A percentile compares a stretch with the other conserved stretches of the same genome.
Evolutionary conservation across 2,329 filamentous ascomycete species (phyloP).

Genomic region (Aspergillus hiratsukae): DNA sequence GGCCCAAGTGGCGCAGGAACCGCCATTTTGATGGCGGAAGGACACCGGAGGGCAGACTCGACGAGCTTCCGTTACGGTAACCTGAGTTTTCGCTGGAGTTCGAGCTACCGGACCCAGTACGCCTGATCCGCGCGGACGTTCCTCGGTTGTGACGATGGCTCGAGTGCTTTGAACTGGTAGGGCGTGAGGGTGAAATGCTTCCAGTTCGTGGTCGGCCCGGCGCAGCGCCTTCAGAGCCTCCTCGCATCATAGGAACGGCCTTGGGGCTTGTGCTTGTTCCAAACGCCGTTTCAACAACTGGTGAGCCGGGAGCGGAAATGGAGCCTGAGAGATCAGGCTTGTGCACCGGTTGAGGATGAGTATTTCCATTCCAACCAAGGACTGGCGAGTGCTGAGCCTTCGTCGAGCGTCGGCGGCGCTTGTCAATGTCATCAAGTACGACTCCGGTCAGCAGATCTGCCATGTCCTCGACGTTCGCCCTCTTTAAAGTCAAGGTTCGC

Average conservation of each 20-base stretch:
- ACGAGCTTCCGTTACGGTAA: slow-evolving; percentile 62
- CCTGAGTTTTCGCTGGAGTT: slow-evolving; percentile 65
- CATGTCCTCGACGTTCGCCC: slow-evolving; percentile 82
- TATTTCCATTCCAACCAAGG: slow-evolving; percentile 56
- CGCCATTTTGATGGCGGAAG: slow-evolving; percentile 89
- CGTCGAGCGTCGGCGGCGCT: slow-evolving; percentile 77
- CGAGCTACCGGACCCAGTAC: slow-evolving; percentile 89
- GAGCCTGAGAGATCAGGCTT: slow-evolving; percentile 65
- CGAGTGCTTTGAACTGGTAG: slow-evolving; percentile 68
- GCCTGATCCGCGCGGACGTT: slow-evolving; percentile 67
- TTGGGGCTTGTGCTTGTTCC: slow-evolving; percentile 48
- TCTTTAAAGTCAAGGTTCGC: slow-evolving; percentile 80
- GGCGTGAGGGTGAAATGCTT: slow-evolving; percentile 78
- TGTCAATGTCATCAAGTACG: slow-evolving; percentile 94
- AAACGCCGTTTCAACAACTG: slow-evolving; percentile 46
- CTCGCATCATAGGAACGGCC: slow-evolving; percentile 46
- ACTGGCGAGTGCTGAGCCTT: slow-evolving; percentile 80
- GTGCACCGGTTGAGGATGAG: slow-evolving; percentile 57
- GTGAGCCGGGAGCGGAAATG: slow-evolving; percentile 64
- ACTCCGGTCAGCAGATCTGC: slow-evolving; percentile 88
- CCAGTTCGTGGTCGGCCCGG: slow-evolving; percentile 47
- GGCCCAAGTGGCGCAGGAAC: slow-evolving; percentile 83
- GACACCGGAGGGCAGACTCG: slow-evolving; percentile 68
- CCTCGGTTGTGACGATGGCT: slow-evolving; percentile 61
- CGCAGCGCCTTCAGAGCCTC: slow-evolving; percentile 52